A percentile compares a stretch with the other conserved stretches of the same genome.
Conservation (phyloP, 208 protist genomes). For the Leishmania mexicana region DNA sequence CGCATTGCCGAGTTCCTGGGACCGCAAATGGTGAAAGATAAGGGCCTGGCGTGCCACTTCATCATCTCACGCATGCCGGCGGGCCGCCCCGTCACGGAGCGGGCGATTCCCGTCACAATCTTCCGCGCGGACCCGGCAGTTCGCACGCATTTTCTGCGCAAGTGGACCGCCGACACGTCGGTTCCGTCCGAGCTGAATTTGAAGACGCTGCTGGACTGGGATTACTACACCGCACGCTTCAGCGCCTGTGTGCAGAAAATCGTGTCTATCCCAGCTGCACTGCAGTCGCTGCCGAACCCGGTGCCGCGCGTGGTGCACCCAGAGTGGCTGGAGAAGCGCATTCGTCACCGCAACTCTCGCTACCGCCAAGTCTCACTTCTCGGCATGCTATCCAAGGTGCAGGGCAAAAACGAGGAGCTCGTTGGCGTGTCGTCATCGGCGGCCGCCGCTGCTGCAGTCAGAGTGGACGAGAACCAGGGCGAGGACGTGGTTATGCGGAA, state of each 20-base stretch:
- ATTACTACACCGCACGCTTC: constrained; percentile 99
- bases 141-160: constrained; percentile 93
- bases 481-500: background rate
- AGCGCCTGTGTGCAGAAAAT: constrained; percentile 99
- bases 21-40: constrained; percentile 97
- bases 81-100: constrained; percentile 96
- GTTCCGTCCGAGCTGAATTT: constrained; percentile 77
- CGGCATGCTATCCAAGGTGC: constrained; percentile 53
- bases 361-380: constrained; percentile 75
- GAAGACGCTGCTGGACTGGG: constrained; percentile 98
- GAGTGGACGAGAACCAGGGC: background rate
- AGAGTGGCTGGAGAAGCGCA: constrained; percentile 96
- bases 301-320: constrained; percentile 97
- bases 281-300: constrained; percentile 97
- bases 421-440: background rate
- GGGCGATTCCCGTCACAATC: constrained; percentile 98
- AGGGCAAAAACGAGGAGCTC: background rate
- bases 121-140: constrained; percentile 94
- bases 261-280: constrained; percentile 99
- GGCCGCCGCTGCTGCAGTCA: background rate
- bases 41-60: constrained; percentile 97
- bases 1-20: constrained; percentile 99
- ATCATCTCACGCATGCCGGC: constrained; percentile 97
- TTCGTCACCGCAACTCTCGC: constrained; percentile 83
- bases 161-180: constrained; percentile 93